These are phyloP conservation scores for Komagataella mondaviorum DNA, from an alignment of 805 yeast genomes.

Conservation along the genomic window DNA sequence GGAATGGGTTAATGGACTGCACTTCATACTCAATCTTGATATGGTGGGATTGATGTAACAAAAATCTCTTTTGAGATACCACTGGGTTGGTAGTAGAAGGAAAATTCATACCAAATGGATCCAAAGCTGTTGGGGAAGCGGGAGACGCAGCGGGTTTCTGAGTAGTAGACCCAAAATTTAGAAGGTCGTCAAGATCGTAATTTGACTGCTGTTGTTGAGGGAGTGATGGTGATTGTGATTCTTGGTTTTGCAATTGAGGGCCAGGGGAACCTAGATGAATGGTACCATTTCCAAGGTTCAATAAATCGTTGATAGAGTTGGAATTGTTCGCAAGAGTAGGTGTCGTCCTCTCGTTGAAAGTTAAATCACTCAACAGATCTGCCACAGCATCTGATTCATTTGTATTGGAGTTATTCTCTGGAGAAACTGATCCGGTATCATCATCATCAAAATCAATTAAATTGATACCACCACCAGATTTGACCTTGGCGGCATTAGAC, in stretches of 20 bases:
- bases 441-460: slow-evolving; percentile 70
- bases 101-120: slow-evolving; percentile 22
- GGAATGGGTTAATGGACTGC: slow-evolving; percentile 8
- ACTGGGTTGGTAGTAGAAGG: slow-evolving; percentile 4
- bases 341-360: slow-evolving; percentile 8
- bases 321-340: slow-evolving; percentile 24
- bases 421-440: slow-evolving; percentile 11
- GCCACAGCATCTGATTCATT: slow-evolving; percentile 28
- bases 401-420: slow-evolving; percentile 9
- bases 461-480: slow-evolving; percentile 27
- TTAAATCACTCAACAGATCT: slow-evolving; percentile 64
- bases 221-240: background rate
- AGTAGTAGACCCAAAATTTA: background rate
- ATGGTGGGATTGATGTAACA: slow-evolving; percentile 7
- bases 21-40: slow-evolving; percentile 14
- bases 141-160: slow-evolving; percentile 1
- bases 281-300: slow-evolving; percentile 5
- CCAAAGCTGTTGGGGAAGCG: slow-evolving; percentile 8
- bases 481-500: slow-evolving; percentile 34
- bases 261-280: slow-evolving; percentile 5
- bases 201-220: background rate
- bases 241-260: slow-evolving; percentile 3
- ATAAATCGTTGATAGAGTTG: slow-evolving; percentile 1
- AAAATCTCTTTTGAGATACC: background rate
- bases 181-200: background rate